Percentiles rank a stretch among this genome's conserved stretches.
Evolutionary conservation across 2,329 filamentous ascomycete genomes (phyloP).

Genomic region (Xylaria hypoxylon): DNA sequence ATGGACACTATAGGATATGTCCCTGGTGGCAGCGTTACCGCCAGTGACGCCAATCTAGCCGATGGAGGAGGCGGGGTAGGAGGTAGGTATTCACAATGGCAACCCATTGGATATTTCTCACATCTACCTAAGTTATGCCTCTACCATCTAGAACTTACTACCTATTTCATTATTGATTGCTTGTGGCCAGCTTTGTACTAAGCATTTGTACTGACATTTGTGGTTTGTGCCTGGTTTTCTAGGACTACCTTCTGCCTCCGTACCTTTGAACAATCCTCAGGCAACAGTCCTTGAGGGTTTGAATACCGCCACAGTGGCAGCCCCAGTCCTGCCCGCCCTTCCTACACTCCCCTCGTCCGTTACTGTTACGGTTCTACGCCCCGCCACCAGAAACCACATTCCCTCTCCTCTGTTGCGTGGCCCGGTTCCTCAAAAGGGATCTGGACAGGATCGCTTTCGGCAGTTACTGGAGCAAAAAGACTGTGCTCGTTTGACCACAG

Average conservation of each 20-base stretch:
- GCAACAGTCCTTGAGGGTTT: conserved; percentile 30
- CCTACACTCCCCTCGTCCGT: not conserved
- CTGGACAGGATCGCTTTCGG: conserved; percentile 47
- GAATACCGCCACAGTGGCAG: not conserved
- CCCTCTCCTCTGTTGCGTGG: conserved; percentile 29
- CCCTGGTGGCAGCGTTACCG: not conserved
- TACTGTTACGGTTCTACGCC: not conserved
- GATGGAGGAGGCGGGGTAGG: conserved; percentile 5
- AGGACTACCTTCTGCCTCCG: conserved; percentile 14
- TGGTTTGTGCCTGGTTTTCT: conserved; percentile 14
- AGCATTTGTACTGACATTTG: conserved; percentile 22
- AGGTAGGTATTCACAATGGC: conserved; percentile 21
- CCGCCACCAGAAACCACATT: not conserved
- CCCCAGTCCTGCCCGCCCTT: not conserved
- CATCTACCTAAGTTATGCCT: not conserved
- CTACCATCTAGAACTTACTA: not conserved
- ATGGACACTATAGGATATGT: conserved; percentile 10
- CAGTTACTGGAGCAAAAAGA: conserved; percentile 38
- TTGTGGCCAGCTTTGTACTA: not conserved
- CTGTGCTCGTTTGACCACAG: not conserved
- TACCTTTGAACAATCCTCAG: conserved; percentile 23
- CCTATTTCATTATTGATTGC: not conserved
- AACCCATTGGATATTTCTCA: too few species aligned
- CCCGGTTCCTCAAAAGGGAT: conserved; percentile 44
- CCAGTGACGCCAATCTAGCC: not conserved